Conservation (phyloP, 2,329 filamentous ascomycete genomes). For the Sclerotinia minor region DNA sequence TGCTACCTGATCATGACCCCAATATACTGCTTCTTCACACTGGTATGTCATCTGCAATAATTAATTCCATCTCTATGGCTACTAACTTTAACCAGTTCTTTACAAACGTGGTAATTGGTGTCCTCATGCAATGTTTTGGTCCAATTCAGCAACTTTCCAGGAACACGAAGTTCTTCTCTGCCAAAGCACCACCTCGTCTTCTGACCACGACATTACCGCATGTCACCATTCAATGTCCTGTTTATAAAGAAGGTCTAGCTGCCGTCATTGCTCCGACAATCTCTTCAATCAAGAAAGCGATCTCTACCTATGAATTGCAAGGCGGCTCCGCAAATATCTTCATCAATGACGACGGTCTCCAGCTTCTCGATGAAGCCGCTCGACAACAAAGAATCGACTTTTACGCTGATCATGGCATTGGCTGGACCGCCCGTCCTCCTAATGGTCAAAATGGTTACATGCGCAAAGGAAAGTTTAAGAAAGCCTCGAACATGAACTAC, state of each 20-base stretch:
- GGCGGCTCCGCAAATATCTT: slow-evolving; percentile 76
- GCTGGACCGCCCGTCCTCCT: slow-evolving; percentile 67
- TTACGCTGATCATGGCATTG: slow-evolving; percentile 68
- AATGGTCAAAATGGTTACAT: slow-evolving; percentile 60
- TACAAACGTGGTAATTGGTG: slow-evolving; percentile 74
- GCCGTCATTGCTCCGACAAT: slow-evolving; percentile 76
- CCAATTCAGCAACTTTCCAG: slow-evolving; percentile 69
- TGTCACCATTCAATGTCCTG: slow-evolving; percentile 80
- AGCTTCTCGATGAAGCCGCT: slow-evolving; percentile 64
- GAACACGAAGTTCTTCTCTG: slow-evolving; percentile 84
- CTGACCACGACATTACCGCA: slow-evolving; percentile 62
- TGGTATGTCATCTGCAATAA: slow-evolving; percentile 41
- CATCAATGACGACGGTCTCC: slow-evolving; percentile 73
- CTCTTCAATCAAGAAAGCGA: slow-evolving; percentile 74
- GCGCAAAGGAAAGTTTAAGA: slow-evolving; percentile 57
- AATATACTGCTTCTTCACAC: slow-evolving; percentile 75
- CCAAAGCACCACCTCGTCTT: slow-evolving; percentile 63
- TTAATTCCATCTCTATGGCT: background rate
- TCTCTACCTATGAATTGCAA: slow-evolving; percentile 75
- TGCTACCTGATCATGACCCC: slow-evolving; percentile 66
- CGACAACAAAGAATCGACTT: slow-evolving; percentile 64
- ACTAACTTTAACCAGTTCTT: slow-evolving; percentile 55
- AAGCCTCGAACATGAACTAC: slow-evolving; percentile 72
- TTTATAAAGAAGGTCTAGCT: slow-evolving; percentile 80
- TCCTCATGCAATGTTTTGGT: slow-evolving; percentile 72